Evolutionary conservation across 2,329 filamentous ascomycete species (phyloP).

Genomic region (Botryotinia calthae): DNA sequence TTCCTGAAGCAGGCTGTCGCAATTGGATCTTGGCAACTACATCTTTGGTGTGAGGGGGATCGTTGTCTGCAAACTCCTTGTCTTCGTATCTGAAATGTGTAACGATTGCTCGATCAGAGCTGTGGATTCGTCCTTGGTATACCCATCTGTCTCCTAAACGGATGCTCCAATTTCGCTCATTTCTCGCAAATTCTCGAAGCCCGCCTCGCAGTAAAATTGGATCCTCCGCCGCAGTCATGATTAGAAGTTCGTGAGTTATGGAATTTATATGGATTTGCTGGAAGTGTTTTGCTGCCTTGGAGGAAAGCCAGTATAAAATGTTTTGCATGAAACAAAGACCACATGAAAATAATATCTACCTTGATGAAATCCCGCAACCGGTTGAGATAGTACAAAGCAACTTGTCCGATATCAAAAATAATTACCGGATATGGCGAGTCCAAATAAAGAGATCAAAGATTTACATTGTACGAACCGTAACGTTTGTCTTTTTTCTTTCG

Average conservation of each 20-base stretch:
- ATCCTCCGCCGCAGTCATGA: not conserved
- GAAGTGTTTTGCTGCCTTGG: not conserved
- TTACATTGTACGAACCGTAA: not conserved
- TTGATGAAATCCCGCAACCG: not conserved
- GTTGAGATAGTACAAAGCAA: conserved; percentile 1
- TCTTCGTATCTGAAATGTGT: not conserved
- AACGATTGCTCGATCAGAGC: not conserved
- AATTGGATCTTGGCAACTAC: not conserved
- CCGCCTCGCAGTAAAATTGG: not conserved
- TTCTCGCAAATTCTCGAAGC: not conserved
- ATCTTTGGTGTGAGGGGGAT: not conserved
- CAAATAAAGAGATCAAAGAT: not conserved
- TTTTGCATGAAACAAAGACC: not conserved
- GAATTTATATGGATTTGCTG: not conserved
- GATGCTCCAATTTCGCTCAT: not conserved
- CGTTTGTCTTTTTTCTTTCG: not conserved
- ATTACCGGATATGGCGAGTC: not conserved
- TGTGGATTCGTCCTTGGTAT: not conserved
- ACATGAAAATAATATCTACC: not conserved
- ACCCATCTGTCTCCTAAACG: not conserved
- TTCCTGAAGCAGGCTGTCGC: not conserved
- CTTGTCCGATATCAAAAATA: not conserved
- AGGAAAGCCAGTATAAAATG: not conserved
- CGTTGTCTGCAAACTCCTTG: not conserved
- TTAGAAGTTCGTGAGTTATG: not conserved